These are phyloP conservation scores for Leccinum subgranulosum DNA, from an alignment of 768 basidiomycete species.

Conservation along the genomic window DNA sequence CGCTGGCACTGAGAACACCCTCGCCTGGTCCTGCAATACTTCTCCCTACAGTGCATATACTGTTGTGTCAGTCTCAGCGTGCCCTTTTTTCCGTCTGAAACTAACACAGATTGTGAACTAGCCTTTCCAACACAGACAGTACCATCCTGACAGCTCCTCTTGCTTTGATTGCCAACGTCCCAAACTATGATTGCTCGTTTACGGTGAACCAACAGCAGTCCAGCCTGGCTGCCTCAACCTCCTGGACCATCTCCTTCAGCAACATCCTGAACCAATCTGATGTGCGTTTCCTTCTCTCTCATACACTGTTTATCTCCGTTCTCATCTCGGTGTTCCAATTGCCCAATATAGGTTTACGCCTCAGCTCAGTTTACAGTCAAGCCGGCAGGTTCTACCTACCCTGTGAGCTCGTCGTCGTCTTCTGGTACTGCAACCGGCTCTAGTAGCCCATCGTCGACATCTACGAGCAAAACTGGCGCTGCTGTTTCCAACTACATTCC, in stretches of 20 bases:
- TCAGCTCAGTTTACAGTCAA: conserved; percentile 59
- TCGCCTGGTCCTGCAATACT: conserved; percentile 56
- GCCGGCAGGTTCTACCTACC: conserved; percentile 51
- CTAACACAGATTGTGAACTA: conserved; percentile 21
- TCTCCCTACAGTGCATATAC: conserved; percentile 43
- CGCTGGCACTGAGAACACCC: conserved; percentile 50
- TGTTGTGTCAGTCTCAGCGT: conserved; percentile 34
- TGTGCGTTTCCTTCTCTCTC: conserved; percentile 37
- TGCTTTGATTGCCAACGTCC: conserved; percentile 44
- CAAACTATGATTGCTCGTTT: conserved; percentile 60
- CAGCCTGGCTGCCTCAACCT: conserved; percentile 37
- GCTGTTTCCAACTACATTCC: conserved; percentile 22
- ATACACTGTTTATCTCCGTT: not conserved
- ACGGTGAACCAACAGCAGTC: conserved; percentile 46
- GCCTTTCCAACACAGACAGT: conserved; percentile 44
- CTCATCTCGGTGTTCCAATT: not conserved
- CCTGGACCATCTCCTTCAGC: conserved; percentile 52
- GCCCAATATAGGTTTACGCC: conserved; percentile 53
- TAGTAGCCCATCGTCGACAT: conserved; percentile 15
- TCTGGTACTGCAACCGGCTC: conserved; percentile 23
- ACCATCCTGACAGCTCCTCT: conserved; percentile 37
- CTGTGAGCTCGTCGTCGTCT: conserved; percentile 33
- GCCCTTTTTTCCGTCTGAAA: not conserved
- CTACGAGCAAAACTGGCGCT: conserved; percentile 8
- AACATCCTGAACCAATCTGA: conserved; percentile 49